These are phyloP conservation scores for Skeletonema grethae DNA, from an alignment of 108 stramenopile genomes.

Conservation along the genomic window DNA sequence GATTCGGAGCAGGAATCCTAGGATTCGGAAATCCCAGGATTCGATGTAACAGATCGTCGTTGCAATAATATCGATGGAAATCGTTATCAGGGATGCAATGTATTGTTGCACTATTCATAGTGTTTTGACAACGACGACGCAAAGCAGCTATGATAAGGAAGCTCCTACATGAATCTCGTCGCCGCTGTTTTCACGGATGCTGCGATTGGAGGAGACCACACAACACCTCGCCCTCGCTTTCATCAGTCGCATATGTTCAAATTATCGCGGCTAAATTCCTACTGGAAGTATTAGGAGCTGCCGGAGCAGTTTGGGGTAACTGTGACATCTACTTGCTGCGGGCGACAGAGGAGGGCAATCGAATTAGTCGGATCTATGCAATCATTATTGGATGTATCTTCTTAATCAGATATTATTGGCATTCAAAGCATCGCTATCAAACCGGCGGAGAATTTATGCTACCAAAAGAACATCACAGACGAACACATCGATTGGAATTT, in stretches of 20 bases:
- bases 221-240: neutral
- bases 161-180: neutral
- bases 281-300: slow-evolving; percentile 38
- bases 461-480: slow-evolving; percentile 19
- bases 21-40: too few species aligned
- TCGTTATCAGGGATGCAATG: too few species aligned
- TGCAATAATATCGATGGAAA: too few species aligned
- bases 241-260: slow-evolving; percentile 7
- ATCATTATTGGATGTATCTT: slow-evolving; percentile 6
- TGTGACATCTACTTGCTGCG: slow-evolving; percentile 16
- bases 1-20: too few species aligned
- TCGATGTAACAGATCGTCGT: too few species aligned
- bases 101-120: too few species aligned
- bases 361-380: slow-evolving; percentile 13
- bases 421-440: slow-evolving; percentile 21
- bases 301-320: slow-evolving; percentile 36
- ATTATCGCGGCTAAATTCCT: slow-evolving; percentile 26
- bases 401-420: slow-evolving; percentile 28
- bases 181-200: slow-evolving; percentile 7
- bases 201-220: slow-evolving; percentile 5
- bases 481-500: slow-evolving; percentile 22
- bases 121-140: neutral
- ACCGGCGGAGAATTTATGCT: slow-evolving; percentile 15
- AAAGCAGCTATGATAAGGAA: neutral
- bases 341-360: neutral